These are phyloP conservation scores for Wallacemonas rigidus DNA, from an alignment of 208 protist species.

Conservation along the genomic window DNA sequence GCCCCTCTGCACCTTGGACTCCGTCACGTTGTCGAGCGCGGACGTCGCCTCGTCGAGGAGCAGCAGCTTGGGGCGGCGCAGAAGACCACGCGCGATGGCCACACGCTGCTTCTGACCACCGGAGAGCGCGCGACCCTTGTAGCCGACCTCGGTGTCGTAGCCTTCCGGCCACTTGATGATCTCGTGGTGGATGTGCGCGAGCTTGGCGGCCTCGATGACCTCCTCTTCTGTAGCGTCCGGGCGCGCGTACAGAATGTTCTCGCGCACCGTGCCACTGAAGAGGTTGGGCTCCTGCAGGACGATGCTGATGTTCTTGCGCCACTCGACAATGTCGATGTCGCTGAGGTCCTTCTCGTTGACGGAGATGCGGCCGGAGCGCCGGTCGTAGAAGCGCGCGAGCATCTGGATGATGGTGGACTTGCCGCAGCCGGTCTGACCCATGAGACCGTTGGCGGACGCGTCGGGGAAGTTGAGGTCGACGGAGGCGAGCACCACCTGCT, in stretches of 20 bases:
- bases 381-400: slow-evolving; percentile 88
- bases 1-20: slow-evolving; percentile 69
- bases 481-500: slow-evolving; percentile 57
- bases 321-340: slow-evolving; percentile 51
- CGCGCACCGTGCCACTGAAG: slow-evolving; percentile 61
- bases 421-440: slow-evolving; percentile 51
- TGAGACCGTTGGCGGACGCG: slow-evolving; percentile 64
- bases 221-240: slow-evolving; percentile 67
- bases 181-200: slow-evolving; percentile 81
- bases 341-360: slow-evolving; percentile 66
- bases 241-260: slow-evolving; percentile 75
- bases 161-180: slow-evolving; percentile 74
- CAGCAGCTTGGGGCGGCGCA: slow-evolving; percentile 61
- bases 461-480: slow-evolving; percentile 63
- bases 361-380: slow-evolving; percentile 41
- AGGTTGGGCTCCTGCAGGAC: slow-evolving; percentile 89
- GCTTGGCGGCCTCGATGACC: slow-evolving; percentile 68
- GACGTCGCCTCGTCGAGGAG: slow-evolving; percentile 87
- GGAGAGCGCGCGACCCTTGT: slow-evolving; percentile 80
- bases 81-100: slow-evolving; percentile 85
- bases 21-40: slow-evolving; percentile 83
- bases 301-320: slow-evolving; percentile 71
- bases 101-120: slow-evolving; percentile 93
- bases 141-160: slow-evolving; percentile 85
- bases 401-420: slow-evolving; percentile 85